phyloP scores from a whole-genome alignment of 2,329 filamentous ascomycete genomes.

The Meredithiella fracta region DNA sequence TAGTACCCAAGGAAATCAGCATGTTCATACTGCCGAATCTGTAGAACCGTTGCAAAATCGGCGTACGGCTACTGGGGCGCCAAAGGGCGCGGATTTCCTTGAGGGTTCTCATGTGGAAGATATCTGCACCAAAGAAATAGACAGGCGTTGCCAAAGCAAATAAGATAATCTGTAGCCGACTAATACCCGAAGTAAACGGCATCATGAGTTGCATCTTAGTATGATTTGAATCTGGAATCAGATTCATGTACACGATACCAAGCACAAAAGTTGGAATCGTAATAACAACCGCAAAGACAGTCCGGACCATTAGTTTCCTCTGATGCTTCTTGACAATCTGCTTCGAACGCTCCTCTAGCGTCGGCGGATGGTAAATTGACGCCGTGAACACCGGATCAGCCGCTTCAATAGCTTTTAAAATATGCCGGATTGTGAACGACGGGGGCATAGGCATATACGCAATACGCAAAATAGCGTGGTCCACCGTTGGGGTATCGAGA shows the following conservation, averaged over 20 bases:
- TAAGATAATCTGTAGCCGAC: slow-evolving; percentile 60
- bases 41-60: slow-evolving; percentile 60
- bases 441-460: slow-evolving; percentile 54
- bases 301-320: slow-evolving; percentile 49
- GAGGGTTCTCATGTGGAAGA: slow-evolving; percentile 64
- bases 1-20: slow-evolving; percentile 75
- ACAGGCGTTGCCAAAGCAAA: slow-evolving; percentile 72
- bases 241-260: slow-evolving; percentile 80
- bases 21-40: slow-evolving; percentile 97
- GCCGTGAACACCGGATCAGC: slow-evolving; percentile 50
- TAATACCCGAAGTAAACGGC: slow-evolving; percentile 55
- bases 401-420: slow-evolving; percentile 50
- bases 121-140: slow-evolving; percentile 71
- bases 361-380: slow-evolving; percentile 62
- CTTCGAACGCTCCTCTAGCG: slow-evolving; percentile 65
- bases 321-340: slow-evolving; percentile 56
- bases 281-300: slow-evolving; percentile 49
- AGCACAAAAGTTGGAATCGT: slow-evolving; percentile 75
- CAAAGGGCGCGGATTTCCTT: slow-evolving; percentile 68
- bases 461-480: slow-evolving; percentile 52
- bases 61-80: slow-evolving; percentile 56
- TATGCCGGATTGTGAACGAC: slow-evolving; percentile 55
- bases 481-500: slow-evolving; percentile 35
- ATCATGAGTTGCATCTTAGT: slow-evolving; percentile 51
- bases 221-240: slow-evolving; percentile 44